Base-by-base conservation (phyloP, 1,284 basidiomycete genomes). In the Coniferiporia sulphurascens region DNA sequence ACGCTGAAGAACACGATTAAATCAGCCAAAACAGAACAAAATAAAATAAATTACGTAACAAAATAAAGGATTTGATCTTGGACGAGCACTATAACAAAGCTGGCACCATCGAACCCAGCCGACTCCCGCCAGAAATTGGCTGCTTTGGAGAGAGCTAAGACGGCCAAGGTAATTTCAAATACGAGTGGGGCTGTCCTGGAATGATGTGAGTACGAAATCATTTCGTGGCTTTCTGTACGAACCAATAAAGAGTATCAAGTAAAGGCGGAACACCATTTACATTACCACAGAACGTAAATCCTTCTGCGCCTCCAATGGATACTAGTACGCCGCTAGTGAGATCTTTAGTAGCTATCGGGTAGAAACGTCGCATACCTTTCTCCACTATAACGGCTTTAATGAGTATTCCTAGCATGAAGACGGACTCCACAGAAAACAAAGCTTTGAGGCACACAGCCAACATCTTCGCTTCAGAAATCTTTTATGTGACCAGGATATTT, bases 111-210 rank as follows among this genome's bases (percentile, higher is more conserved):
- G 19, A 52, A 34, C 3, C 50, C 50, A 19, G 21, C 21, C 9
- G 50, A 34, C 27, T 19, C 15, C 50, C 19, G 34, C 50, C 50
- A 52, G 13, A 35, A 36, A 22, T 52, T 17, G n/a, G 22, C n/a
- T 35, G 50, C 32, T 27, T 35, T 45, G 32, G 34, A 36, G 17
- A 56, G 44, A 49, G 55, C 55, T n/a, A 56, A 15, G n/a, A 22
- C 1, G 44, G 48, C 48, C 13, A 56, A 27, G 5, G 48, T 7
- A n/a, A 36, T 3, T 34, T 44, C 55, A 43, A 45, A 56, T 7
- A 56, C 21, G 44, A 56, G 21, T 13, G 55, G 55, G n/a, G 45
- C 32, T n/a, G 45, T 48, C 55, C 55, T 56, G 36, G 3, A n/a
- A n/a, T n/a, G n/a, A n/a, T n/a, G n/a, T n/a, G n/a, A n/a, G n/a